phyloP scores from a whole-genome alignment of 495 filamentous ascomycete genomes.

The Hyphodiscus hymeniophilus region DNA sequence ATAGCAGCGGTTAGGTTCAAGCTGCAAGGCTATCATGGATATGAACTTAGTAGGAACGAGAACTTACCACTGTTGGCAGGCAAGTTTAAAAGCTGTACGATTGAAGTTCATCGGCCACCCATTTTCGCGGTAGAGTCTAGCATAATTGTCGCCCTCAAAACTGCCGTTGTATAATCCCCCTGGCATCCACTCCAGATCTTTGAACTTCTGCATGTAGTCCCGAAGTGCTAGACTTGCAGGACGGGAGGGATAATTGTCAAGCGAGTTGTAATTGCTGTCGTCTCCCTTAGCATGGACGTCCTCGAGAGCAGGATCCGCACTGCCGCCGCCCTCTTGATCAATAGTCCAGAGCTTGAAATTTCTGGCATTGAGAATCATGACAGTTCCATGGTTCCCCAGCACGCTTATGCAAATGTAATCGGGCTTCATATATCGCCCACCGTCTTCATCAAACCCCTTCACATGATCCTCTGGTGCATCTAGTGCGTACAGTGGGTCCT shows the following conservation, averaged over 20 bases:
- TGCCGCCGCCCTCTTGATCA: neutral
- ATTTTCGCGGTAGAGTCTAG: neutral
- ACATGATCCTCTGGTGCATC: neutral
- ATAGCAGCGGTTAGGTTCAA: too few relatives aligned
- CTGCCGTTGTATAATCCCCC: constrained; percentile 1
- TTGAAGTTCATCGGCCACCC: constrained; percentile 3
- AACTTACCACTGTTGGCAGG: neutral
- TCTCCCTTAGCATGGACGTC: neutral
- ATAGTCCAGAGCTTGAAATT: constrained; percentile 5
- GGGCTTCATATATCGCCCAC: neutral
- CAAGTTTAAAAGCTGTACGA: neutral
- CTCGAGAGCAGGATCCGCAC: constrained; percentile 1
- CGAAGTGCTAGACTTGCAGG: neutral
- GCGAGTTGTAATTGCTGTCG: neutral
- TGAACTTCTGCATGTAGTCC: constrained; percentile 1
- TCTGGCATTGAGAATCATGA: neutral
- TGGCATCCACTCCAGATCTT: constrained; percentile 6
- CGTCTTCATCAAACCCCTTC: neutral
- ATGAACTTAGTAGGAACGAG: too few relatives aligned
- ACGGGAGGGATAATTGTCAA: neutral
- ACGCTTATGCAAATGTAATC: neutral
- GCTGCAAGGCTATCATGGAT: too few relatives aligned
- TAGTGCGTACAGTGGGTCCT: neutral
- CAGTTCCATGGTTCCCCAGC: neutral
- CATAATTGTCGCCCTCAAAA: neutral